Percentiles rank a stretch among this genome's conserved stretches.
phyloP scores from a whole-genome alignment of 2,329 filamentous ascomycete species.

The Botrytis aclada region DNA sequence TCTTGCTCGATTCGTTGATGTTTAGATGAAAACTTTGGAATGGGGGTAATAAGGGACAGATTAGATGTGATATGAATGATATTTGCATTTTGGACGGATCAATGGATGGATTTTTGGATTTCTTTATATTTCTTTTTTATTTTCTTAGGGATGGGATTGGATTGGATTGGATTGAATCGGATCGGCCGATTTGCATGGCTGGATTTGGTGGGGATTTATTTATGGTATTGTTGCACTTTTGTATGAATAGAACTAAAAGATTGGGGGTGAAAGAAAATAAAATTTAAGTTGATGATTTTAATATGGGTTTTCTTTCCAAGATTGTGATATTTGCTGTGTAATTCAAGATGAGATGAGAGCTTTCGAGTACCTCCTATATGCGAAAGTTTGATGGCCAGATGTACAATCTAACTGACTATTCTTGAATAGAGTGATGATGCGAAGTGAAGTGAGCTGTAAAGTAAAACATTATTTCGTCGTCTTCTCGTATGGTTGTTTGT shows the following conservation, averaged over 20 bases:
- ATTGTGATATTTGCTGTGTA: background rate
- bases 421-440: too few relatives aligned
- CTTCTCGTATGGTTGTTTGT: too few relatives aligned
- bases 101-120: background rate
- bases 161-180: background rate
- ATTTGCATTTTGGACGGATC: background rate
- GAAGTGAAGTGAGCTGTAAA: too few relatives aligned
- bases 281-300: background rate
- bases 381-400: too few relatives aligned
- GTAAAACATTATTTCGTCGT: too few relatives aligned
- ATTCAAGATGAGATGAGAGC: background rate
- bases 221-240: background rate
- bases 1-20: conserved; percentile 12
- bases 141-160: background rate
- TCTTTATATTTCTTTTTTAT: background rate
- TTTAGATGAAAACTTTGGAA: background rate
- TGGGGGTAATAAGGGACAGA: too few relatives aligned
- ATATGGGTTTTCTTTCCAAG: accelerated
- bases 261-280: background rate
- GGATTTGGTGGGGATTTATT: background rate
- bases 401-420: too few relatives aligned
- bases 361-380: background rate
- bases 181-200: background rate
- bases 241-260: background rate
- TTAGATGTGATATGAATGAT: conserved; percentile 2